phyloP scores from a whole-genome alignment of 129 eudicot species.

The Helianthus tuberosus region DNA sequence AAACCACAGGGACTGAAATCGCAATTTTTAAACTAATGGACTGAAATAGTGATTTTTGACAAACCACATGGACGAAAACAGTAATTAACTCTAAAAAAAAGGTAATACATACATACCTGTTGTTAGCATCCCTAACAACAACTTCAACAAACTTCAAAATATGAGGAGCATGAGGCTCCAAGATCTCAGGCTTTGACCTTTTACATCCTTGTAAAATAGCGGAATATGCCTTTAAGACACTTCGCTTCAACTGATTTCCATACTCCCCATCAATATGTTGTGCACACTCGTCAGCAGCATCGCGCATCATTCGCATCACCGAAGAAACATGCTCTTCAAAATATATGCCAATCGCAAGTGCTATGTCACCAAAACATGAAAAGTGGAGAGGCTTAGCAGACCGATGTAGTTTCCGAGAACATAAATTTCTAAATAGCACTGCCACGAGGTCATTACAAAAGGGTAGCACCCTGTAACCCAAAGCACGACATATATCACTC shows the following conservation, averaged over 20 bases:
- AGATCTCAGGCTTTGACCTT: slow-evolving; percentile 62
- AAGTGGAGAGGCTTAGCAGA: slow-evolving; percentile 90
- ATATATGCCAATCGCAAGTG: slow-evolving; percentile 83
- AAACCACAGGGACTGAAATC: too few species aligned
- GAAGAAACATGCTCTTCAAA: slow-evolving; percentile 62
- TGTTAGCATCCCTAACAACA: slow-evolving; percentile 58
- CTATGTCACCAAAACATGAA: slow-evolving; percentile 90
- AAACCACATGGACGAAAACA: too few species aligned
- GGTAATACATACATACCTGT: slow-evolving; percentile 66
- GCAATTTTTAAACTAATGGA: too few species aligned
- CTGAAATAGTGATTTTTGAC: too few species aligned
- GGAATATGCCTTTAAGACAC: slow-evolving; percentile 53
- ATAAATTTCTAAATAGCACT: too few species aligned
- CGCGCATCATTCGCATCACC: slow-evolving; percentile 76
- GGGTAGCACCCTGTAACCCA: slow-evolving; percentile 78
- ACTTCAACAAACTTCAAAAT: slow-evolving; percentile 73
- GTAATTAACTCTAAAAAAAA: too few species aligned
- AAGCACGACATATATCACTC: slow-evolving; percentile 86
- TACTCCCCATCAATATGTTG: slow-evolving; percentile 84
- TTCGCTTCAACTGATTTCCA: slow-evolving; percentile 74
- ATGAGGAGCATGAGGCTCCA: slow-evolving; percentile 80
- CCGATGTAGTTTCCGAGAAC: slow-evolving; percentile 39
- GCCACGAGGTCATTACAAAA: slow-evolving; percentile 15
- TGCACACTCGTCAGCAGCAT: slow-evolving; percentile 76
- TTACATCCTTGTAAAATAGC: slow-evolving; percentile 69